These are phyloP conservation scores for Ceratocystiopsis minuta DNA, from an alignment of 2,329 filamentous ascomycete species.

Conservation along the genomic window DNA sequence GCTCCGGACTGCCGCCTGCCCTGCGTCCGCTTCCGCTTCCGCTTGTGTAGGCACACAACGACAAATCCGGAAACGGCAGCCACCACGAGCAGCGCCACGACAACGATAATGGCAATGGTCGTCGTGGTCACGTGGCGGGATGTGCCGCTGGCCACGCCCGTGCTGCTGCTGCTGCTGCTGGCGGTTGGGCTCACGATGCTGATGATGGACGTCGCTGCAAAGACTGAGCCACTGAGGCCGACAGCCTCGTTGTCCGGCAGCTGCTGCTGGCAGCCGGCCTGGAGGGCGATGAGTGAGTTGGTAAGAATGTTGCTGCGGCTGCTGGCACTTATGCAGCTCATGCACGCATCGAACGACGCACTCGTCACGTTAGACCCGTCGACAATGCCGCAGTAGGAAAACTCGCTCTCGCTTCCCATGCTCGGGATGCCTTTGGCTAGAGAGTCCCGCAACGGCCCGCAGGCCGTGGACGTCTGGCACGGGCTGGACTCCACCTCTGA, in stretches of 20 bases:
- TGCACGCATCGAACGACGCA: slow-evolving; percentile 21
- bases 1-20: slow-evolving; percentile 13
- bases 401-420: slow-evolving; percentile 18
- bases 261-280: slow-evolving; percentile 31
- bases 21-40: slow-evolving; percentile 17
- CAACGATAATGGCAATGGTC: slow-evolving; percentile 25
- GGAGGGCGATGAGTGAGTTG: slow-evolving; percentile 33
- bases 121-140: slow-evolving; percentile 17
- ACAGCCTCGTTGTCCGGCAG: slow-evolving; percentile 16
- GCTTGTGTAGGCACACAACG: slow-evolving; percentile 29
- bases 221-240: slow-evolving; percentile 15
- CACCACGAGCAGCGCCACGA: slow-evolving; percentile 21
- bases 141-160: too few species aligned
- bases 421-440: slow-evolving; percentile 23
- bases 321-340: slow-evolving; percentile 26
- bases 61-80: slow-evolving; percentile 20
- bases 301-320: slow-evolving; percentile 25
- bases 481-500: slow-evolving; percentile 25
- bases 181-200: slow-evolving; percentile 18
- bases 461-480: slow-evolving; percentile 32
- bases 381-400: slow-evolving; percentile 26
- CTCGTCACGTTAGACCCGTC: slow-evolving; percentile 20
- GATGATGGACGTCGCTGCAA: slow-evolving; percentile 12
- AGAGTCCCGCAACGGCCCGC: slow-evolving; percentile 24
- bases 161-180: slow-evolving; percentile 6